Evolutionary conservation across 352 stramenopile genomes (phyloP), one percentile per base, ranked within the genome.

Genomic region (Phytopythium mirpurense): DNA sequence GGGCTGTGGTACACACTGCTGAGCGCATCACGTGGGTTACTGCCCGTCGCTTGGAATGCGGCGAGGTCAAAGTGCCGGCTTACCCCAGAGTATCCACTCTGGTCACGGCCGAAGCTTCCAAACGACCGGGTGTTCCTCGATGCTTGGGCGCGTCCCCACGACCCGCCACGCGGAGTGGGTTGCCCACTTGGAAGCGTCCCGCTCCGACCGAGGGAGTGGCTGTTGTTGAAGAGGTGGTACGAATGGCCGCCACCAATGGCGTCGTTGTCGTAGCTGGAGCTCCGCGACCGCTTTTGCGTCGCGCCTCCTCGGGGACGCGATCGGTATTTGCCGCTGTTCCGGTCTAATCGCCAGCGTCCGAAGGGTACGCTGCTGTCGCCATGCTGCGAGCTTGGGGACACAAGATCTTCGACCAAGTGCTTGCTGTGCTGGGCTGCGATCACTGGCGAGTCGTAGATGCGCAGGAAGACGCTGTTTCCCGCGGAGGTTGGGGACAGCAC

Each of bases 371-470:
- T 35, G 21, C 35, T 21, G n/a, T 45, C 48, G 10, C 23, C 34
- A 14, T 34, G 48, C 36, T 38, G 48, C 1, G 34, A 36, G 32
- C 34, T 43, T 16, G 34, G 48, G n/a, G 48, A 43, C 19, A 36
- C 24, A 21, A 43, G 48, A 1, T 54, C 35, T 8, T 12, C 15
- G 2, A 36, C 29, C 9, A 35, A 24, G 3, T 66, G 31, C 23
- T 67, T 72, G 12, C 57, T 63, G 43, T 74, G 72, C 45, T 64
- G 56, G 14, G 61, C 68, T 1, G 67, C 72, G 26, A 70, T 53
- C 41, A 59, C 67, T 11, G 80, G 80, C 1, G 80, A 86, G 55
- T 91, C 80, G 42, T 86, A 91, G 46, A 85, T 70, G 7, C 78
- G 74, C 50, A 91, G 54, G 54, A 89, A 91, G 1, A 89, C 68